Evolutionary conservation across 2,329 filamentous ascomycete genomes (phyloP).

Genomic region (Knufia fluminis): DNA sequence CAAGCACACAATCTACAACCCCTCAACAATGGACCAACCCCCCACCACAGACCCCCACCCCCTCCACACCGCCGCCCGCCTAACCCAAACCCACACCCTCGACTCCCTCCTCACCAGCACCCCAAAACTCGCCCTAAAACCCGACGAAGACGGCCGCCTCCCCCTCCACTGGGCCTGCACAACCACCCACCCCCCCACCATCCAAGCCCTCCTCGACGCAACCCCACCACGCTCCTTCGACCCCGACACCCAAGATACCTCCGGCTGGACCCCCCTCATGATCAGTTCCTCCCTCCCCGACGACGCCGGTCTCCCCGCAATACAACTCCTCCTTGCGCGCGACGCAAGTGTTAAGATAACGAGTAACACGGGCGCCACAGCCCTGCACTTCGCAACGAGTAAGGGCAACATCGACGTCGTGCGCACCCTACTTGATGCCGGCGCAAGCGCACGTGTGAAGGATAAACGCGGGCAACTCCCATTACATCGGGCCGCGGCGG

Average conservation of each 20-base stretch:
- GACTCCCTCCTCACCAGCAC: slow-evolving; percentile 50
- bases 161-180: slow-evolving; percentile 92
- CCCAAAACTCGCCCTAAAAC: slow-evolving; percentile 62
- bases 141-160: slow-evolving; percentile 78
- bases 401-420: slow-evolving; percentile 81
- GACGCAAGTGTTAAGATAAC: slow-evolving; percentile 39
- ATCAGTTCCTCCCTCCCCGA: slow-evolving; percentile 40
- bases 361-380: slow-evolving; percentile 53
- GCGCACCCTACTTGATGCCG: slow-evolving; percentile 62
- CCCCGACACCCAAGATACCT: slow-evolving; percentile 29
- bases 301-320: slow-evolving; percentile 35
- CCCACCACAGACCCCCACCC: slow-evolving; percentile 1
- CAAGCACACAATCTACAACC: not conserved
- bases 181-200: slow-evolving; percentile 67
- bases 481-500: slow-evolving; percentile 81
- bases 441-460: slow-evolving; percentile 68
- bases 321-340: slow-evolving; percentile 38
- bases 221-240: slow-evolving; percentile 19
- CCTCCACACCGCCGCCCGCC: slow-evolving; percentile 6
- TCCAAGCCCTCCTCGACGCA: slow-evolving; percentile 49
- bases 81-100: slow-evolving; percentile 9
- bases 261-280: slow-evolving; percentile 44
- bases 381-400: slow-evolving; percentile 82
- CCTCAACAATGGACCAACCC: not conserved
- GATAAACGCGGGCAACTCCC: slow-evolving; percentile 85